Base-by-base conservation (phyloP, 1,139 yeast genomes). In the Saccharomyces hybrid region DNA sequence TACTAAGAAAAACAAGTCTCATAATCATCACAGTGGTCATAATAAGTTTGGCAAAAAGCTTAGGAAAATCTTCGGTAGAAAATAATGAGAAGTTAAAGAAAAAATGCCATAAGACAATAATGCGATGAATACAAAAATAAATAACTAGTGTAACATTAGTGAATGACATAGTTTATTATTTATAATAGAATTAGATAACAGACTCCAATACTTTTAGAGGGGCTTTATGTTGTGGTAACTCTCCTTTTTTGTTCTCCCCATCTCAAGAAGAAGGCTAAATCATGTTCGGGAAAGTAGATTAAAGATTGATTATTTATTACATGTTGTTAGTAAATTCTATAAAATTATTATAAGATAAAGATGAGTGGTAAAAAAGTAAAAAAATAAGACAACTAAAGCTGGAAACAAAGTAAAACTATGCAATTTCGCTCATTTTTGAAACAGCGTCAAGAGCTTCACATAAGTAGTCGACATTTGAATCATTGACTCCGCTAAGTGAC, bases 401-500 rank as follows among this genome's bases (percentile, higher is more conserved):
- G 32, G n/a, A 48, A 48, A 48, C 19, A 1, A 44, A n/a, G 48
- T n/a, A n/a, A n/a, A n/a, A 12, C 6, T 48, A 29, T 21, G 42
- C 32, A 31, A 48, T 11, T 21, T 21, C 11, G 27, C n/a, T 16
- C 42, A 16, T 11, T 31, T 53, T 52, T 19, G 60, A 49, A 14
- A 62, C 59, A 24, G 56, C 53, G 31, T 52, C 47, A 28, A 68
- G 56, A 9, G 70, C 65, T 27, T 62, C 60, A 49, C 66, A 64
- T 24, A 67, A 61, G 49, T 88, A 86, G 58, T 84, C 88, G 57
- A 93, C 90, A 68, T 93, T 93, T 56, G 74, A 70, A 55, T 83
- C 81, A 73, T 88, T 90, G 62, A 93, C 77, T 48, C 98, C 98
- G 49, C 96, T 89, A 72, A 93, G 83, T 54, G 96, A 87, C 69